phyloP scores from a whole-genome alignment of 164 flowering plant species.

The Saururus chinensis region DNA sequence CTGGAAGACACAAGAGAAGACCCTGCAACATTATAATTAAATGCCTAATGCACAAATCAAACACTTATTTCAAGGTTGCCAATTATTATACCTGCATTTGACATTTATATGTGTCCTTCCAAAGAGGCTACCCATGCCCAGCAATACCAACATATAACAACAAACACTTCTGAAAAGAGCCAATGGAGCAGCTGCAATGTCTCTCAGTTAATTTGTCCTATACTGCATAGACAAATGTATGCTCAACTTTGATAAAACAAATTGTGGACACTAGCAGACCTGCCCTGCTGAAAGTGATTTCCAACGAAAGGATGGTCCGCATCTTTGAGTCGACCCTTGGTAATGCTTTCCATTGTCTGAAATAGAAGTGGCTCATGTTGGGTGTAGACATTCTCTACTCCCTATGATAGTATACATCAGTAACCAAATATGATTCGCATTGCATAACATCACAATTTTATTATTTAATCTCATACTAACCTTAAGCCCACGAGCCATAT shows the following conservation, averaged over 20 bases:
- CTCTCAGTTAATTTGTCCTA: background rate
- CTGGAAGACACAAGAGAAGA: too few species aligned
- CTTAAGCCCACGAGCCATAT: conserved; percentile 99
- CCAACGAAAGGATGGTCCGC: conserved; percentile 88
- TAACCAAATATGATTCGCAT: background rate
- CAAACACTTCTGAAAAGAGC: too few species aligned
- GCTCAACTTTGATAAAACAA: background rate
- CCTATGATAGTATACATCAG: conserved; percentile 27
- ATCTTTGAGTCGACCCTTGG: conserved; percentile 83
- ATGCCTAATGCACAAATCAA: too few species aligned
- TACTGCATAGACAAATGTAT: background rate
- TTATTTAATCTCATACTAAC: conserved; percentile 22
- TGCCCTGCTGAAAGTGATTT: conserved; percentile 90
- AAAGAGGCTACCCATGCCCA: too few species aligned
- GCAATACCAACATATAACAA: too few species aligned
- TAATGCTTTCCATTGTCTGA: conserved; percentile 91
- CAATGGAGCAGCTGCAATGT: too few species aligned
- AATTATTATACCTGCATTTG: too few species aligned
- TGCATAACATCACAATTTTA: background rate
- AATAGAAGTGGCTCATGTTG: conserved; percentile 94
- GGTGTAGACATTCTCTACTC: conserved; percentile 96
- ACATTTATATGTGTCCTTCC: too few species aligned
- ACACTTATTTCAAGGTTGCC: too few species aligned
- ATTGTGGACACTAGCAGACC: conserved; percentile 33
- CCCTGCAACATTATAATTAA: too few species aligned